Conservation (phyloP, 1,284 basidiomycete genomes). For the Heterobasidion parviporum region DNA sequence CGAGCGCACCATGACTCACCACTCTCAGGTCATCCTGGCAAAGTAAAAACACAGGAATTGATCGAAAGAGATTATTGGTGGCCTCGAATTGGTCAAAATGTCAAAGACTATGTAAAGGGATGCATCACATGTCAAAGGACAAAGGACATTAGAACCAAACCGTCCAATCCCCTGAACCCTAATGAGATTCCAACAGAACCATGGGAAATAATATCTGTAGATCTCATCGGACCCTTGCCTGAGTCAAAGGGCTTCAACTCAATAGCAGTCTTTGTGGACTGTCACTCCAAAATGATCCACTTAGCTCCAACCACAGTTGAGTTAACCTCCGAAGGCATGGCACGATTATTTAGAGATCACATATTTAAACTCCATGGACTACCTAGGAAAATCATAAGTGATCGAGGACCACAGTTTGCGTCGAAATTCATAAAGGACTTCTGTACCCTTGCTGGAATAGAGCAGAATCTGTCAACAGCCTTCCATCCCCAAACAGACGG, state of each 20-base stretch:
- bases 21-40: not conserved
- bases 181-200: not conserved
- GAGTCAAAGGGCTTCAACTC: not conserved
- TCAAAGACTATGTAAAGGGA: not conserved
- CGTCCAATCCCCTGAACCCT: not conserved
- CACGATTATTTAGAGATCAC: not conserved
- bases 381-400: not conserved
- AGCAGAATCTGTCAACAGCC: not conserved
- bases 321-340: not conserved
- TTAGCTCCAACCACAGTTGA: not conserved
- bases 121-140: not conserved
- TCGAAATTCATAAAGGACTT: not conserved
- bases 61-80: not conserved
- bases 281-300: not conserved
- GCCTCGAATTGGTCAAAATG: not conserved
- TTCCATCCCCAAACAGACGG: constrained; percentile 19
- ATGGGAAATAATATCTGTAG: not conserved
- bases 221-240: too few relatives aligned
- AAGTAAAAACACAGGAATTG: not conserved
- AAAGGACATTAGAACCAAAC: not conserved
- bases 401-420: not conserved
- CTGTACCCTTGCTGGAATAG: not conserved
- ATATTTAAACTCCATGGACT: not conserved
- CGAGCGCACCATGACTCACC: not conserved
- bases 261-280: not conserved